Base-by-base conservation (phyloP, 495 filamentous ascomycete species). In the Rostrohypoxylon terebratum region DNA sequence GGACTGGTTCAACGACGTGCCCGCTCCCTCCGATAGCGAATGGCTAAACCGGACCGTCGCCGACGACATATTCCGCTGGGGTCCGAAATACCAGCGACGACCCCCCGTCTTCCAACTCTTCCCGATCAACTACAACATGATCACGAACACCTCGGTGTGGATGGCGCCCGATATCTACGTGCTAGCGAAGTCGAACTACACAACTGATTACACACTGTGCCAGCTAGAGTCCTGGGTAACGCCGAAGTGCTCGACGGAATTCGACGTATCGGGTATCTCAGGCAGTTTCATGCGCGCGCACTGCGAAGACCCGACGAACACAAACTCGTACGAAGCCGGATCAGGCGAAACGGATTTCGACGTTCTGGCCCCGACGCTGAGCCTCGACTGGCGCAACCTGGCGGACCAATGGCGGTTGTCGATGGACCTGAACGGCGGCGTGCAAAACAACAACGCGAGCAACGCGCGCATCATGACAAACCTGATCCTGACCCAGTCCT, bases 11-110 rank as follows among this genome's bases (percentile, higher is more conserved):
- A 61, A 68, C 4, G 77, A 84, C 23, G 68, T 81, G 20, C 74
- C 75, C 11, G 18, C 38, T 0, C 77, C 81, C 0, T 36, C 47
- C 4, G 66, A 69, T 4, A 70, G 79, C 11, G 71, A 77, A 10
- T 87, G 78, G 77, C 59, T 84, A 0, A 91, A 91, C 68, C 75
- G 75, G 2, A 93, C 91, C 1, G 84, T 78, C 0, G 86, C 93
- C 14, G 91, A 94, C 61, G 86, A 90, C 31, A 77, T 94, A 21
- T 94, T 94, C 73, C 81, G 84, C 13, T 93, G 90, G 83, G 88
- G 86, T 1, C 54, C 73, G 6, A 73, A 80, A 21, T 84, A 87
- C 31, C 73, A 75, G 2, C 81, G 88, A 45, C 81, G 80, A 1
- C 87, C 88, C 0, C 91, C 91, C 0, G 77, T 90, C 40, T 94